Evolutionary conservation across 257 asterid genomes (phyloP).

Genomic region (Striga asiatica): DNA sequence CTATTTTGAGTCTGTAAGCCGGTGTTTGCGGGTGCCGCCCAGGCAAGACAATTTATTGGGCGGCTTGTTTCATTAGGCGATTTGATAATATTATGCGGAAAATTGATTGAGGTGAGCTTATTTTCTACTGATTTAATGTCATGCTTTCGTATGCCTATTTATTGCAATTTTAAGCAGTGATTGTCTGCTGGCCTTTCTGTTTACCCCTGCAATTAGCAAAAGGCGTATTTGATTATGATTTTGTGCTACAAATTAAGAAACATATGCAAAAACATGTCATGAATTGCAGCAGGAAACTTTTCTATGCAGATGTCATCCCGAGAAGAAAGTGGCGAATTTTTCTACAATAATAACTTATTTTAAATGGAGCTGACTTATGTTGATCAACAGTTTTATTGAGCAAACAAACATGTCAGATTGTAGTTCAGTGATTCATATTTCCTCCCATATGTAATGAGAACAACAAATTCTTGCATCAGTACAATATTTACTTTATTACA

Average conservation of each 20-base stretch:
- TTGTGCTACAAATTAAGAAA: too few species aligned
- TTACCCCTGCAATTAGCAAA: background rate
- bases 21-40: background rate
- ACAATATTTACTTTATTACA: too few species aligned
- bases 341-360: background rate
- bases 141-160: background rate
- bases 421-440: too few species aligned
- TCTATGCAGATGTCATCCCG: background rate
- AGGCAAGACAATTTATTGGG: background rate
- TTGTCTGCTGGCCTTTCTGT: background rate
- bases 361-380: background rate
- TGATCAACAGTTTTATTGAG: background rate
- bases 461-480: too few species aligned
- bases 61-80: constrained; percentile 4
- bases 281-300: background rate
- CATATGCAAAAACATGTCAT: background rate
- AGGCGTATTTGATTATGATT: background rate
- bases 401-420: background rate
- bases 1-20: background rate
- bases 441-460: too few species aligned
- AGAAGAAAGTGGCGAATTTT: background rate
- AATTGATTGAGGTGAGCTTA: constrained; percentile 3
- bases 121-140: background rate
- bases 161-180: background rate
- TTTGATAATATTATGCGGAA: background rate